These are phyloP conservation scores for Pilatotrama ljubarskyi DNA, from an alignment of 768 basidiomycete genomes.

Conservation along the genomic window DNA sequence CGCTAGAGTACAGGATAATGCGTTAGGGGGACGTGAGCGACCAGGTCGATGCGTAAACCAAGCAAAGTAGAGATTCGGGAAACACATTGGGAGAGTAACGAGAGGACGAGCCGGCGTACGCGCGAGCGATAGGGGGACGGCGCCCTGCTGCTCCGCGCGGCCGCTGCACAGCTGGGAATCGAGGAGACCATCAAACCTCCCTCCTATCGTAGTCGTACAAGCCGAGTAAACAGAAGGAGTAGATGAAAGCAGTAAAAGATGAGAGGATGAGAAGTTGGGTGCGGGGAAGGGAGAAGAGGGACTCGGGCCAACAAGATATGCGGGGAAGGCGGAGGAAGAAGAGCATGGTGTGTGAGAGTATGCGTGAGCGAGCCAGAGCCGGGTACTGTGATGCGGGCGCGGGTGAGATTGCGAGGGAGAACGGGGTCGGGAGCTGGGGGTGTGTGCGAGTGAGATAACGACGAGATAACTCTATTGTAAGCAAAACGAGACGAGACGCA, in stretches of 20 bases:
- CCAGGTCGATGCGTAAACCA: no score
- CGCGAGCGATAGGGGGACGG: not conserved
- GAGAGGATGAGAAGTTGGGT: no score
- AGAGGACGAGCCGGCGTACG: not conserved
- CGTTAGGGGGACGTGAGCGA: not conserved
- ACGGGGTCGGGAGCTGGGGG: not conserved
- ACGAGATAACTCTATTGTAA: not conserved
- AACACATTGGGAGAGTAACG: no score
- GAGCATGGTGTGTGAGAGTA: not conserved
- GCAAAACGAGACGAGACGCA: constrained; percentile 1
- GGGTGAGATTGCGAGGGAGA: not conserved
- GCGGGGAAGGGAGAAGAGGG: no score
- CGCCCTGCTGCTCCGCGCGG: not conserved
- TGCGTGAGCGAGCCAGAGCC: not conserved
- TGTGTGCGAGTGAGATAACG: not conserved
- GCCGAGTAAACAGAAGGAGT: not conserved
- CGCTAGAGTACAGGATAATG: not conserved
- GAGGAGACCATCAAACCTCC: not conserved
- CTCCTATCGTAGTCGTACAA: not conserved
- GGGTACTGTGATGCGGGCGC: not conserved
- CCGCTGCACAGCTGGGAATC: not conserved
- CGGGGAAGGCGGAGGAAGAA: not conserved
- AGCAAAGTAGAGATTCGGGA: not conserved
- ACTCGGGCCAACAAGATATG: not conserved
- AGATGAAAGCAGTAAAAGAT: not conserved